Conservation (phyloP, 441 rosid genomes). For the Syzygium malaccense region DNA sequence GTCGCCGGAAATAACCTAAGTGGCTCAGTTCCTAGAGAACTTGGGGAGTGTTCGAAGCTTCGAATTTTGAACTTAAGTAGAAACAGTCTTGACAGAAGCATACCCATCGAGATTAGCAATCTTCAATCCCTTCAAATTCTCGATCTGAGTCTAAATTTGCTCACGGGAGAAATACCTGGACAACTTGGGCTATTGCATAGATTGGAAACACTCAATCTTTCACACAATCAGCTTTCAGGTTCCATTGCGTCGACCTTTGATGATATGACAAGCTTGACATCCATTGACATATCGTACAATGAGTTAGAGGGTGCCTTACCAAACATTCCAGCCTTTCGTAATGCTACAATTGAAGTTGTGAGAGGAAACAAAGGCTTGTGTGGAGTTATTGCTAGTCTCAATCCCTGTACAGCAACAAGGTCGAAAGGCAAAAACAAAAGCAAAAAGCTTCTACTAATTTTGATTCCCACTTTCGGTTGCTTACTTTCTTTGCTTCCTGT, state of each 20-base stretch:
- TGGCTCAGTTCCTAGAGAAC: background rate
- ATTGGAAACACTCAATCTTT: background rate
- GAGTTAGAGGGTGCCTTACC: background rate
- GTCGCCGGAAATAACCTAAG: background rate
- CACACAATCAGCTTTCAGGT: background rate
- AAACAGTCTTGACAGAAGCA: background rate
- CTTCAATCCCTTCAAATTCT: background rate
- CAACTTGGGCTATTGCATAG: background rate
- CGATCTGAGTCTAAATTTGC: background rate
- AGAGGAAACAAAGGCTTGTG: background rate
- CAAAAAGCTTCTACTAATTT: background rate
- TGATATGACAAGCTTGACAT: background rate
- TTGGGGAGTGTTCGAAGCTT: background rate
- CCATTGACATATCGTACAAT: background rate
- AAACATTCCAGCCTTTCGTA: background rate
- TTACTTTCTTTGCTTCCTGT: background rate
- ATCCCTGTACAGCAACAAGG: background rate
- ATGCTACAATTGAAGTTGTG: background rate
- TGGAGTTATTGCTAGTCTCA: background rate
- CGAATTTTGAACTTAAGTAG: fast-evolving
- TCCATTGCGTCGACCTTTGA: background rate
- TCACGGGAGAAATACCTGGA: background rate
- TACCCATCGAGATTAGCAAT: background rate
- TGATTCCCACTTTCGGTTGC: background rate
- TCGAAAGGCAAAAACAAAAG: fast-evolving